Percentiles rank a stretch among this genome's conserved stretches.
Conservation (phyloP, 140 eudicot species). For the Anethum foeniculum region DNA sequence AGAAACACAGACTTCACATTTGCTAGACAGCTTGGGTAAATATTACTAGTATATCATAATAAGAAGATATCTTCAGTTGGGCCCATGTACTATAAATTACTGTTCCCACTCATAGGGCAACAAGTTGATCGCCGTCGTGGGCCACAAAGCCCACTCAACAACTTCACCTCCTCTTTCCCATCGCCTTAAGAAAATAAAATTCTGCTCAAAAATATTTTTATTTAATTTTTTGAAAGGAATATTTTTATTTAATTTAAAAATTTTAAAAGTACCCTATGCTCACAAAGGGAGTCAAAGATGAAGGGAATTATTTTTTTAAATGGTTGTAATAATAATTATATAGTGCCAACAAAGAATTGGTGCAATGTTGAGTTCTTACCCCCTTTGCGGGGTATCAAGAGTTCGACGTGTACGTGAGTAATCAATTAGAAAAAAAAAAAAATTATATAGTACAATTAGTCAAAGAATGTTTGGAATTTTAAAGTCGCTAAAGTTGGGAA, state of each 20-base stretch:
- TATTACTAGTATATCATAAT: not conserved
- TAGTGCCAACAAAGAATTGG: too few relatives aligned
- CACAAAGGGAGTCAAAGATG: not conserved
- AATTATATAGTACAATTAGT: not conserved
- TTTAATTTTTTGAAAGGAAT: too few relatives aligned
- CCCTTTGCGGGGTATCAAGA: too few relatives aligned
- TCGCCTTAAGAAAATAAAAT: not conserved
- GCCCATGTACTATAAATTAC: not conserved
- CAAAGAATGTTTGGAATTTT: not conserved
- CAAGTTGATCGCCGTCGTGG: conserved; percentile 1
- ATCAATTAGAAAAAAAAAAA: too few relatives aligned
- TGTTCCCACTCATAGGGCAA: not conserved
- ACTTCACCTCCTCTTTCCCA: not conserved
- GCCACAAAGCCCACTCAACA: not conserved
- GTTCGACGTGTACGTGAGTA: too few relatives aligned
- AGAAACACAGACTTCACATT: not conserved
- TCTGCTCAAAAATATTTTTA: not conserved
- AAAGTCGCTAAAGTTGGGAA: not conserved
- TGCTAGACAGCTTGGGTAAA: not conserved
- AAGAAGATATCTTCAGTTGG: not conserved
- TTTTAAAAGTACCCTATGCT: not conserved
- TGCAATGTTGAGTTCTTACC: too few relatives aligned
- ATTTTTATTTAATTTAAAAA: not conserved
- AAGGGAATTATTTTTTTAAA: too few relatives aligned
- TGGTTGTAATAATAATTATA: too few relatives aligned